Evolutionary conservation across 1,139 yeast genomes (phyloP).

Genomic region (Eremothecium coryli): DNA sequence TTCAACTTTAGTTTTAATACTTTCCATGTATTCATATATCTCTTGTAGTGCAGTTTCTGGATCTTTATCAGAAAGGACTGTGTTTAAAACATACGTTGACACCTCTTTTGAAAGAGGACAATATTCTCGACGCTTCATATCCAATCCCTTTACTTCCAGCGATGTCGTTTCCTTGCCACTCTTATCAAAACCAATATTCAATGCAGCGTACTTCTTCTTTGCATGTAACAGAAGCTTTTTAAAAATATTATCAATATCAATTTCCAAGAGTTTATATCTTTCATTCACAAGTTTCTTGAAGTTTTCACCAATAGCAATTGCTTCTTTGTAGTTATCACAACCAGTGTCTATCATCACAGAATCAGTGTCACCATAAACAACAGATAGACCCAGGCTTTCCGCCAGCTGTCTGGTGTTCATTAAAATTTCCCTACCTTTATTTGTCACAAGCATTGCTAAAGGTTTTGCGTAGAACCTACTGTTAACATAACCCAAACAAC

Average conservation of each 20-base stretch:
- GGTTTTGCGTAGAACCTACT: constrained; percentile 96
- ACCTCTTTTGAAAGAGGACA: constrained; percentile 88
- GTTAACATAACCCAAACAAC: constrained; percentile 88
- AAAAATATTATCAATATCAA: constrained; percentile 91
- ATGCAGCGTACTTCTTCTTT: constrained; percentile 97
- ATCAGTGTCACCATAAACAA: constrained; percentile 97
- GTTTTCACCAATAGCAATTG: constrained; percentile 72
- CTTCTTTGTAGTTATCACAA: constrained; percentile 57
- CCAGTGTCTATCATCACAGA: constrained; percentile 98
- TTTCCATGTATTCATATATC: constrained; percentile 65
- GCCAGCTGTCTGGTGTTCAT: constrained; percentile 92
- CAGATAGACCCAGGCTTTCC: constrained; percentile 70
- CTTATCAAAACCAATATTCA: constrained; percentile 47
- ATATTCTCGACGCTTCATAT: constrained; percentile 93
- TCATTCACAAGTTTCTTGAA: constrained; percentile 84
- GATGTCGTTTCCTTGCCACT: constrained; percentile 41
- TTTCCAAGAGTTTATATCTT: constrained; percentile 75
- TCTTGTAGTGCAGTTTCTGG: constrained; percentile 69
- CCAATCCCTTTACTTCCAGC: constrained; percentile 91
- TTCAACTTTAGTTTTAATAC: constrained; percentile 48
- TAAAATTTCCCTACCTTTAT: constrained; percentile 90
- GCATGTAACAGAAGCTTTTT: constrained; percentile 79
- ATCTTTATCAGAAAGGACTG: constrained; percentile 63
- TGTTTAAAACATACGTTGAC: constrained; percentile 64
- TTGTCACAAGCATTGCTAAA: constrained; percentile 89